phyloP scores from a whole-genome alignment of 371 early-diverging fungal species.

The Mucor sp. region DNA sequence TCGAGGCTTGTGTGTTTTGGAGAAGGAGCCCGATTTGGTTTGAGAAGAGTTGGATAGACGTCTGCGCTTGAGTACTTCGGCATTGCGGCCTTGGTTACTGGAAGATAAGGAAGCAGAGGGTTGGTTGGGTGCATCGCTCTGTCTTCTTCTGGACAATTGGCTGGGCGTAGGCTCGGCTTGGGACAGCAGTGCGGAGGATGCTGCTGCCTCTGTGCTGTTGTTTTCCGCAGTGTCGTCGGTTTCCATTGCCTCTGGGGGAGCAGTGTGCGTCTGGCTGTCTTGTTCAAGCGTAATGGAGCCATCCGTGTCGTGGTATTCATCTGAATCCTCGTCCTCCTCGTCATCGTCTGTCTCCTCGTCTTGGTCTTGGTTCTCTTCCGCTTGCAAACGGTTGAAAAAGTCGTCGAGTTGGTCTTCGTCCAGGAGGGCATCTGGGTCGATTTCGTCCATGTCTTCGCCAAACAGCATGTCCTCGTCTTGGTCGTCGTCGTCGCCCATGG shows the following conservation, averaged over 20 bases:
- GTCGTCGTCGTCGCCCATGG: constrained; percentile 20
- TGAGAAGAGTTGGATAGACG: constrained; percentile 24
- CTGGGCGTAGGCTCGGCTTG: background rate
- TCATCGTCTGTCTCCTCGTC: background rate
- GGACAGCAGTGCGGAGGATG: too few species aligned
- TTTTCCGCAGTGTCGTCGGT: constrained; percentile 1
- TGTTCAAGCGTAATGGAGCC: too few species aligned
- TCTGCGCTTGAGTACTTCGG: constrained; percentile 19
- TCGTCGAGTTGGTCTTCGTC: constrained; percentile 21
- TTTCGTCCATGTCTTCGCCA: constrained; percentile 14
- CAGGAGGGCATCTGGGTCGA: constrained; percentile 15
- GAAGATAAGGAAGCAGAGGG: background rate
- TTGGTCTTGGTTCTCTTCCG: background rate
- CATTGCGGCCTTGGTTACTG: background rate
- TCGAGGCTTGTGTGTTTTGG: constrained; percentile 18
- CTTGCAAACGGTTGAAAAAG: background rate
- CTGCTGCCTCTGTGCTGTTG: background rate
- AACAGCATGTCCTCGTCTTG: constrained; percentile 13
- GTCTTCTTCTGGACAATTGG: constrained; percentile 10
- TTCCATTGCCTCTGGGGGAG: background rate
- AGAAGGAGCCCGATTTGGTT: background rate
- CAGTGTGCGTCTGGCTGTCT: too few species aligned
- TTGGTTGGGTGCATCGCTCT: constrained; percentile 2
- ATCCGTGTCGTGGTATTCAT: too few species aligned
- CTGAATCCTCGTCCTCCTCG: too few species aligned